Percentiles rank a stretch among this genome's conserved stretches.
Evolutionary conservation across 768 basidiomycete genomes (phyloP).

Genomic region (Phanerodontia chrysosporium): DNA sequence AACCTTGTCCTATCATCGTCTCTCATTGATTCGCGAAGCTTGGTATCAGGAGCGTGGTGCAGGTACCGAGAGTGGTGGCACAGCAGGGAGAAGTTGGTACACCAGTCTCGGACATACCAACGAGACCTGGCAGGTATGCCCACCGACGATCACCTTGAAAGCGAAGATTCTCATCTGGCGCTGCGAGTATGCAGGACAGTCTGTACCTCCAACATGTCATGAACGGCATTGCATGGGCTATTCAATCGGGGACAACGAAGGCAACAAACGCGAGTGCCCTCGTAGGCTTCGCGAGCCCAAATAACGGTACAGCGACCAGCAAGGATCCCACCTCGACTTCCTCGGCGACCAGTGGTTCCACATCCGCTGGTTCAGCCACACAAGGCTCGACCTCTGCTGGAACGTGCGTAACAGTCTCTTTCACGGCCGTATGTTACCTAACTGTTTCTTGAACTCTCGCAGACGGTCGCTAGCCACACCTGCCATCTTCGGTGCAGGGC

Average conservation of each 20-base stretch:
- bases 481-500: too few relatives aligned
- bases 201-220: constrained; percentile 70
- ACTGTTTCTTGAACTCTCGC: too few relatives aligned
- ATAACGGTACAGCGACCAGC: constrained; percentile 1
- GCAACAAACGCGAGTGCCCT: constrained; percentile 56
- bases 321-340: neutral
- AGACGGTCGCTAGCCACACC: too few relatives aligned
- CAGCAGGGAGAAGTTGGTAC: constrained; percentile 77
- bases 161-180: neutral
- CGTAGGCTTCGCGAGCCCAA: constrained; percentile 41
- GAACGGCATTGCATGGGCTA: constrained; percentile 69
- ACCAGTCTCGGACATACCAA: constrained; percentile 77
- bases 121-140: constrained; percentile 68
- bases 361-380: neutral
- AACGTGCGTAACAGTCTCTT: neutral
- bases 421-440: neutral
- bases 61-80: constrained; percentile 46
- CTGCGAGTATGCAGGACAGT: constrained; percentile 41
- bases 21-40: constrained; percentile 38
- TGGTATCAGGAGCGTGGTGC: constrained; percentile 81
- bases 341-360: neutral
- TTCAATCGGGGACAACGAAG: constrained; percentile 66
- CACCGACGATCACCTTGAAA: neutral
- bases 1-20: neutral
- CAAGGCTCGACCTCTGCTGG: neutral